Evolutionary conservation across 2,329 filamentous ascomycete genomes (phyloP), one percentile per base, ranked within the genome.

Genomic region (Diaporthe eres): DNA sequence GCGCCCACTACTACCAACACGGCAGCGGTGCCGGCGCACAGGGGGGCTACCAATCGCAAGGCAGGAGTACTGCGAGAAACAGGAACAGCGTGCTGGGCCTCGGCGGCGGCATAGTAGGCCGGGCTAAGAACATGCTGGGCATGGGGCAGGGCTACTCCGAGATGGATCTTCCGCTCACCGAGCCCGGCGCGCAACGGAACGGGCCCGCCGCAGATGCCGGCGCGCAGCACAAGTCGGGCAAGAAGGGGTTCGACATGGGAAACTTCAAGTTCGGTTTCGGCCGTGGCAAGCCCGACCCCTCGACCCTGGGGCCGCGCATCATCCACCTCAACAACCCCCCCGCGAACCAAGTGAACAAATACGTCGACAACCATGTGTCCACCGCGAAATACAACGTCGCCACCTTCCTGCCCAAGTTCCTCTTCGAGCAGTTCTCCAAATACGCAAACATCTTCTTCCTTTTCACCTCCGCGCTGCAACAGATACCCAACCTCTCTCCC

Each of bases 401-500:
- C 73, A 98, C 95, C 28, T 99, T 99, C 84, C 83, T 98, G 25
- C 97, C 97, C 70, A 99, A 99, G 85, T 99, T 99, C 85, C 88
- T 99, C 74, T 95, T 96, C 84, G 97, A 99, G 85, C 97, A 99
- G 84, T 99, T 99, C 86, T 98, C 96, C 77, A 99, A 98, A 88
- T 98, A 98, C 85, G 97, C 97, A 88, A 99, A 99, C 86, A 86
- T 99, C 82, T 99, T 99, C 88, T 99, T 99, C 94, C 91, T 99
- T 83, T 98, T 99, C 85, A 99, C 97, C 51, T 96, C 97, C 22
- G 93, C 92, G 55, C 87, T 99, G 61, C 97, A 99, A 87, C 97
- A 99, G 84, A 98, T 99, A 77, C 97, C 97, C 31, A 93, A 94
- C 79, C 93, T 99, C 77, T 98, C 96, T 47, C 97, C 97, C 10